These are phyloP conservation scores for Botrytis paeoniae DNA, from an alignment of 2,329 filamentous ascomycete genomes.

Conservation along the genomic window DNA sequence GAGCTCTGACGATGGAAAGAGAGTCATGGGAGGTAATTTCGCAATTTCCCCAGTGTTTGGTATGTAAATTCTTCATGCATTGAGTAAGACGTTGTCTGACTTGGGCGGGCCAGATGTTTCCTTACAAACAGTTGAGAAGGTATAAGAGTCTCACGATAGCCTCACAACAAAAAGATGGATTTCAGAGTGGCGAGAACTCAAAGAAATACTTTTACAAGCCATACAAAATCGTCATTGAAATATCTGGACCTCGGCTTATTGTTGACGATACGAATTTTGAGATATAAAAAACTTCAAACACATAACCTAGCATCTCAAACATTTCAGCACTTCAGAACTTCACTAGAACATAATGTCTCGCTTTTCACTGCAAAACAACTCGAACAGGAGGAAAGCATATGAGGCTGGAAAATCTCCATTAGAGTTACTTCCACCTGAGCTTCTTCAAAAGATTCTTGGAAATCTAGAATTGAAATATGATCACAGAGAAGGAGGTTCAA, in stretches of 20 bases:
- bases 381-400: neutral
- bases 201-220: neutral
- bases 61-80: slow-evolving; percentile 12
- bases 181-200: neutral
- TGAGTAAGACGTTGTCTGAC: neutral
- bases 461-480: slow-evolving; percentile 4
- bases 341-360: neutral
- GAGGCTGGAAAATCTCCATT: slow-evolving; percentile 46
- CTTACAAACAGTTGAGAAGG: neutral
- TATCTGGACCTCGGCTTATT: neutral
- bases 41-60: slow-evolving; percentile 14
- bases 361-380: neutral
- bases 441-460: slow-evolving; percentile 56
- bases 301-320: neutral
- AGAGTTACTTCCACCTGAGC: slow-evolving; percentile 64
- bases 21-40: slow-evolving; percentile 16
- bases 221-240: neutral
- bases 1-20: slow-evolving; percentile 16
- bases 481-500: neutral
- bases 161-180: neutral
- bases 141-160: slow-evolving; percentile 14
- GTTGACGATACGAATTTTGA: neutral
- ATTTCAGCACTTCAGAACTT: neutral
- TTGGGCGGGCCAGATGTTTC: neutral
- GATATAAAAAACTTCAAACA: neutral